Evolutionary conservation across 2,329 filamentous ascomycete species (phyloP).

Genomic region (Aspergillus tamarii): DNA sequence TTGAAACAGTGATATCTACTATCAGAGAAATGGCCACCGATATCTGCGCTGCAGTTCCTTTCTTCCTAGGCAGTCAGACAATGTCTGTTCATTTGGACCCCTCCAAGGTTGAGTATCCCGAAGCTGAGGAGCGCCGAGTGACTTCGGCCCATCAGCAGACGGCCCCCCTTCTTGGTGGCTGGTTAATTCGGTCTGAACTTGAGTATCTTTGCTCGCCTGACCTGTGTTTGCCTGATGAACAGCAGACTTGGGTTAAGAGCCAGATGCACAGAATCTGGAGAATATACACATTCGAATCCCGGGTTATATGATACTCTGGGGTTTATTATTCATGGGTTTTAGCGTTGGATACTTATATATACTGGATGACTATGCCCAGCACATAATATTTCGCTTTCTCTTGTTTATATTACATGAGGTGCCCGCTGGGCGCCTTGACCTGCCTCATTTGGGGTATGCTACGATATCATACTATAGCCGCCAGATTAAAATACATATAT

Average conservation of each 20-base stretch:
- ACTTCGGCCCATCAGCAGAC: conserved; percentile 25
- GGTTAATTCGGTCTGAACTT: conserved; percentile 26
- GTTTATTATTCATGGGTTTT: too few species aligned
- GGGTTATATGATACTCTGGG: not conserved
- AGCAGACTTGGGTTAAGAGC: conserved; percentile 25
- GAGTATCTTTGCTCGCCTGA: conserved; percentile 24
- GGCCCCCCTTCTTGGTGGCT: conserved; percentile 32
- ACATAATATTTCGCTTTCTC: not conserved
- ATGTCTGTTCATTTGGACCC: conserved; percentile 26
- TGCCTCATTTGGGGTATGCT: not conserved
- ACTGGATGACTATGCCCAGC: not conserved
- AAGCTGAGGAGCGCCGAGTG: conserved; percentile 21
- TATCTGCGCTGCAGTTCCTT: conserved; percentile 33
- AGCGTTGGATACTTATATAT: not conserved
- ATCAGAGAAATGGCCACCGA: conserved; percentile 28
- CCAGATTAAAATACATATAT: not conserved
- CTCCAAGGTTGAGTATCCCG: conserved; percentile 28
- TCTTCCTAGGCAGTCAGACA: conserved; percentile 30
- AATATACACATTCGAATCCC: conserved; percentile 27
- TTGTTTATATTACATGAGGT: not conserved
- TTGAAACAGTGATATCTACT: conserved; percentile 4
- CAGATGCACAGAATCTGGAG: conserved; percentile 28
- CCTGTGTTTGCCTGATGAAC: conserved; percentile 22
- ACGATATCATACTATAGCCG: not conserved
- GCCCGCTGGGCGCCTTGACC: not conserved